Conservation (phyloP, 345 rosid species). For the Eucalyptus lansdowneana region DNA sequence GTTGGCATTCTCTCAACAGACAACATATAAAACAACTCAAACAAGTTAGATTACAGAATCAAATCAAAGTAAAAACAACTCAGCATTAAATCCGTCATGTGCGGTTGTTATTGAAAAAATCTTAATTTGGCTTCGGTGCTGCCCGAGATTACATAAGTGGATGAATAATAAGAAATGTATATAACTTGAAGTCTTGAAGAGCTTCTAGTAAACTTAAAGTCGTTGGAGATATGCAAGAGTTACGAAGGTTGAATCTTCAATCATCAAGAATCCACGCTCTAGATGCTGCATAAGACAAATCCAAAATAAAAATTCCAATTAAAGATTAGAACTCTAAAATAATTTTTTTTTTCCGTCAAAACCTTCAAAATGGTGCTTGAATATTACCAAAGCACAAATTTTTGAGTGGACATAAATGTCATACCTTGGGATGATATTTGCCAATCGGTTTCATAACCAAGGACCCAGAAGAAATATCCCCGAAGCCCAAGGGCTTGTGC, state of each 20-base stretch:
- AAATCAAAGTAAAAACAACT: not conserved
- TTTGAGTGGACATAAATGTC: not conserved
- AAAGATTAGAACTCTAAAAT: not conserved
- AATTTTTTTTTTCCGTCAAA: not conserved
- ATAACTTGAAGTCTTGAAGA: not conserved
- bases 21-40: not conserved
- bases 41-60: not conserved
- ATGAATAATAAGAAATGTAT: not conserved
- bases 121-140: not conserved
- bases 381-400: not conserved
- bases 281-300: conserved; percentile 4
- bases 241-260: not conserved
- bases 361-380: not conserved
- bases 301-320: not conserved
- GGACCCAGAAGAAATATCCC: conserved; percentile 62
- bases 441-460: conserved; percentile 25
- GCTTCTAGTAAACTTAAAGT: not conserved
- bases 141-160: not conserved
- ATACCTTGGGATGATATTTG: conserved; percentile 35
- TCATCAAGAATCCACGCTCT: conserved; percentile 9
- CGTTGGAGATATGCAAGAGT: not conserved
- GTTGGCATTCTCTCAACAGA: not conserved
- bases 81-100: not conserved
- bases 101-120: not conserved
- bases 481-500: conserved; percentile 43